Evolutionary conservation across 352 stramenopile species (phyloP).

Genomic region (Globisporangium carolinianum): DNA sequence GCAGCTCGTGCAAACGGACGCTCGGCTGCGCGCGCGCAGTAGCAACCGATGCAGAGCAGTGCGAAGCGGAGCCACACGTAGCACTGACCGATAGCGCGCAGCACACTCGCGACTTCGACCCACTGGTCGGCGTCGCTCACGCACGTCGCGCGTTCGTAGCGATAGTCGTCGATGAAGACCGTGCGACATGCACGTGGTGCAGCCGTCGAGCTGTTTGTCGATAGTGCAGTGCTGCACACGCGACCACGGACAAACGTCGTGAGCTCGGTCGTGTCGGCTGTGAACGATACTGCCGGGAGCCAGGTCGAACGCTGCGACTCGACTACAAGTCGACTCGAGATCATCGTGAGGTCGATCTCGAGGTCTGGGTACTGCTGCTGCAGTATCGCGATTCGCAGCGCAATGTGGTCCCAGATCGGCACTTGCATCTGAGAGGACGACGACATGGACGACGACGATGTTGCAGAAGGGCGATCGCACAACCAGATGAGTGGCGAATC

Average conservation of each 20-base stretch:
- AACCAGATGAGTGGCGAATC: slow-evolving; percentile 15
- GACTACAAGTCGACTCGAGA: slow-evolving; percentile 14
- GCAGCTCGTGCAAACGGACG: neutral
- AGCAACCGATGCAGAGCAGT: slow-evolving; percentile 17
- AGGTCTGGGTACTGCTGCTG: slow-evolving; percentile 21
- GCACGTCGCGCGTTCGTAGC: slow-evolving; percentile 39
- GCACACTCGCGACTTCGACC: slow-evolving; percentile 15
- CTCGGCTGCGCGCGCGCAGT: slow-evolving; percentile 13
- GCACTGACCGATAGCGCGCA: slow-evolving; percentile 24
- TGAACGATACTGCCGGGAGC: neutral
- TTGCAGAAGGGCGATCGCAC: slow-evolving; percentile 17
- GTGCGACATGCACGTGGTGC: slow-evolving; percentile 11
- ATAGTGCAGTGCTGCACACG: neutral
- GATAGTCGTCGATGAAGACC: slow-evolving; percentile 41
- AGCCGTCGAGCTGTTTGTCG: slow-evolving; percentile 1
- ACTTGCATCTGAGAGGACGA: slow-evolving; percentile 6
- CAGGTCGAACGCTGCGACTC: slow-evolving; percentile 9
- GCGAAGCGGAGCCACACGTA: slow-evolving; percentile 46
- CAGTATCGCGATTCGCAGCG: slow-evolving; percentile 16
- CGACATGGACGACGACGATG: neutral
- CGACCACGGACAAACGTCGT: slow-evolving; percentile 25
- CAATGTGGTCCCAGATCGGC: slow-evolving; percentile 24
- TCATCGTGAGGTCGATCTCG: slow-evolving; percentile 19
- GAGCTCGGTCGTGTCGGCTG: slow-evolving; percentile 20
- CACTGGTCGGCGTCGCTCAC: slow-evolving; percentile 29